Evolutionary conservation across 805 yeast genomes (phyloP), one percentile per base, ranked within the genome.

Genomic region (Candida insectalens): DNA sequence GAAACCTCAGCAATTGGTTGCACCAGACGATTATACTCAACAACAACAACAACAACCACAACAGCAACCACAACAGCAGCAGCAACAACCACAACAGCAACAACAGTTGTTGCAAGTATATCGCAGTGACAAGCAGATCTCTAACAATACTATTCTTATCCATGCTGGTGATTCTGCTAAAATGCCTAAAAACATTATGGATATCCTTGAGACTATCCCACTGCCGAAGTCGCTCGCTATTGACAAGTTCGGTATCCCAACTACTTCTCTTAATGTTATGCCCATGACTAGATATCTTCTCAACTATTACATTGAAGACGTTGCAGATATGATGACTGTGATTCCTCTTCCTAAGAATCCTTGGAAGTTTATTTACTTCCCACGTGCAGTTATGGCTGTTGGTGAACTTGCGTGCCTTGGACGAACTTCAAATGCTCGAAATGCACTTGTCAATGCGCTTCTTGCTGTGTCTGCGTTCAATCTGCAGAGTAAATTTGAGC

Each of bases 281-380:
- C 83, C 94, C 1, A 62, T 83, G 45, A 73, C 94, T 0, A 57
- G 92, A 29, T 82, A 77, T 49, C 58, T 85, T 27, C 59, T 85
- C 31, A 76, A 77, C 40, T 75, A 85, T 49, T 85, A 83, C 51
- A 67, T 73, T 13, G 72, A 78, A 13, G 74, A 77, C 42, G 92
- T 85, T 1, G 89, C 89, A 0, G 92, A 83, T 50, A 71, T 51
- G 59, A 72, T 72, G 78, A 73, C 78, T 1, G 80, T 73, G 17
- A 69, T 73, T 27, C 78, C 78, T 1, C 54, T 73, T 17, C 73
- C 82, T 0, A 81, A 78, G 40, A 85, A 83, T 50, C 94, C 95
- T 1, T 85, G 95, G 95, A 80, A 79, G 46, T 75, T 80, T 3
- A 74, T 83, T n/a, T 84, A 83, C 54, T 75, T 84, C 39, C 94